phyloP scores from a whole-genome alignment of 1,139 yeast genomes.

The Eremothecium sinecaudum region DNA sequence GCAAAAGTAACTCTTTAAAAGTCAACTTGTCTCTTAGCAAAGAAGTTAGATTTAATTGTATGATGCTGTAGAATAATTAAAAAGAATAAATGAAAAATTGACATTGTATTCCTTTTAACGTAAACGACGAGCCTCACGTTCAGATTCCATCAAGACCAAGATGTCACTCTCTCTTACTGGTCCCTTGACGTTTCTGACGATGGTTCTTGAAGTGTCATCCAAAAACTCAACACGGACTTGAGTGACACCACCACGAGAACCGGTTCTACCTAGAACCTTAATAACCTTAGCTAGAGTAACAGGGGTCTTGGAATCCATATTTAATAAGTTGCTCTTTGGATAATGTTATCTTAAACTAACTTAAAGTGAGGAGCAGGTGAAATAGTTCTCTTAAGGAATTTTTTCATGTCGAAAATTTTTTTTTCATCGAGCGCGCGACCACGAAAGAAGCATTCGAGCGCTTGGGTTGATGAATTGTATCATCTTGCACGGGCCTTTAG shows the following conservation, averaged over 20 bases:
- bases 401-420: too few species aligned
- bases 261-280: constrained; percentile 99
- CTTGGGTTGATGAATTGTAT: too few species aligned
- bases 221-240: constrained; percentile 99
- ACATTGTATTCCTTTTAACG: constrained; percentile 33
- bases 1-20: too few species aligned
- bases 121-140: constrained; percentile 86
- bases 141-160: constrained; percentile 98
- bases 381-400: too few species aligned
- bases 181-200: constrained; percentile 99
- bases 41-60: too few species aligned
- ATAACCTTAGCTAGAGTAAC: constrained; percentile 99
- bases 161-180: constrained; percentile 99
- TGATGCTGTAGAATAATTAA: not conserved
- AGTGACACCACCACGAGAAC: constrained; percentile 99
- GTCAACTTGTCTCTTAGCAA: too few species aligned
- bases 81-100: not conserved
- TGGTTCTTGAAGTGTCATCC: constrained; percentile 96
- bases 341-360: not conserved
- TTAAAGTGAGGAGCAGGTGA: constrained; percentile 1
- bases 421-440: too few species aligned
- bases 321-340: constrained; percentile 5
- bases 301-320: constrained; percentile 81
- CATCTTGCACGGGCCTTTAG: not conserved
- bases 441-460: too few species aligned